Evolutionary conservation across 225 moss, liverwort and hornwort genomes (phyloP).

Genomic region (Climacium dendroides): DNA sequence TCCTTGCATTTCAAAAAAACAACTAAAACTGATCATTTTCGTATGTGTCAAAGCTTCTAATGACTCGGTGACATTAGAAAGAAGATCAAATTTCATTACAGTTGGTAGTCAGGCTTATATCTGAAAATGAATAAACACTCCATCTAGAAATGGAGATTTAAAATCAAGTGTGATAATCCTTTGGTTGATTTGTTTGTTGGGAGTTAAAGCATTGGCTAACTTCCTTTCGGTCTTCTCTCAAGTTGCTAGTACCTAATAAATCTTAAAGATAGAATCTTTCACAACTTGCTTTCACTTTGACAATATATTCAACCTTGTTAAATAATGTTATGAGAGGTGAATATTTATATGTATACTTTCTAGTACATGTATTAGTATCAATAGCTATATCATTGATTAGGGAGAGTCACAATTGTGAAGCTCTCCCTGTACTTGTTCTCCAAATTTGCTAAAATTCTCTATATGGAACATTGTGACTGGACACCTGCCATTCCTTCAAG

Average conservation of each 20-base stretch:
- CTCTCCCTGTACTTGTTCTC: neutral
- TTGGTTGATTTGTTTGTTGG: neutral
- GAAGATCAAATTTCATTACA: neutral
- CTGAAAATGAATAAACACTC: neutral
- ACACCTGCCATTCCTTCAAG: accelerated
- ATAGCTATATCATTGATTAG: no score
- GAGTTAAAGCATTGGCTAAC: neutral
- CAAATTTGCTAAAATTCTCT: neutral
- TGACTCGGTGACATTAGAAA: neutral
- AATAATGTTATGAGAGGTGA: no score
- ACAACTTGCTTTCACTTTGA: no score
- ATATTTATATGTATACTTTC: no score
- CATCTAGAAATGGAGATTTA: no score
- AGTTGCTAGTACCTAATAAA: neutral
- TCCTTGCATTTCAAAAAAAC: neutral
- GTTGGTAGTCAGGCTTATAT: neutral
- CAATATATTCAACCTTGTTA: no score
- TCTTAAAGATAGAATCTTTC: no score
- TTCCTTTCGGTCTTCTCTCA: neutral
- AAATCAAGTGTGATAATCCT: neutral
- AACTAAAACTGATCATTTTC: neutral
- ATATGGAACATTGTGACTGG: accelerated
- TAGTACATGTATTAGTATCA: no score
- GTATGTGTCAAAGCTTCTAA: neutral
- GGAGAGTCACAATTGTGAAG: neutral